These are phyloP conservation scores for Melampsora larici-populina DNA, from an alignment of 1,284 basidiomycete species.

Conservation along the genomic window DNA sequence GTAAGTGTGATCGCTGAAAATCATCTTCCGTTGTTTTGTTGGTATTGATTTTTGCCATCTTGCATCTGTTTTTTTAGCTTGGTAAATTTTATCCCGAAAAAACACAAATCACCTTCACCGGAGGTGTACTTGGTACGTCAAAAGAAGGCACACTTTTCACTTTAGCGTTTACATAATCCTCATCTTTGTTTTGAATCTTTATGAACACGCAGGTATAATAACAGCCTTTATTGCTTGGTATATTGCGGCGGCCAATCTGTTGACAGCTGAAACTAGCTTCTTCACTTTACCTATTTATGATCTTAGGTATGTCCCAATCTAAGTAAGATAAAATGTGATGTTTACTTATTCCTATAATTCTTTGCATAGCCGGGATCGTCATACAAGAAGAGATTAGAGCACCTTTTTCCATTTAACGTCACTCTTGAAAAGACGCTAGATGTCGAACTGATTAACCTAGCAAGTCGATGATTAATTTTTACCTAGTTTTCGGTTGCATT, in stretches of 20 bases:
- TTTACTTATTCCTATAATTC: not conserved
- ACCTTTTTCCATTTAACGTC: too few species aligned
- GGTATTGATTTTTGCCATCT: too few species aligned
- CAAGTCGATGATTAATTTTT: too few species aligned
- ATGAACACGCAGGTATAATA: constrained; percentile 5
- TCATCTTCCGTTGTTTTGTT: not conserved
- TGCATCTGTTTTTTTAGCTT: constrained; percentile 43
- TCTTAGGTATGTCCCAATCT: not conserved
- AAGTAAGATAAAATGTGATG: not conserved
- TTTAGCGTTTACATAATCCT: not conserved
- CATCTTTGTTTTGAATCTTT: constrained; percentile 3
- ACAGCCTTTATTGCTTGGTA: constrained; percentile 51
- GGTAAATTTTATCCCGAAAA: constrained; percentile 51
- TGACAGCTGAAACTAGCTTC: constrained; percentile 57
- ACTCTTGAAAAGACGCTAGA: too few species aligned
- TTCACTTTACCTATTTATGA: constrained; percentile 55
- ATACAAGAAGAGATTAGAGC: not conserved
- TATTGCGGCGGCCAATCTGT: constrained; percentile 58
- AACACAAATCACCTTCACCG: constrained; percentile 60
- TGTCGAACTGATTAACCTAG: too few species aligned
- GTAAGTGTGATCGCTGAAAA: constrained; percentile 19
- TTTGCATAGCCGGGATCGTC: not conserved
- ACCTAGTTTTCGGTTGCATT: too few species aligned
- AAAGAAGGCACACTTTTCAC: not conserved
- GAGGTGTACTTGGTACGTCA: constrained; percentile 65